Evolutionary conservation across 1,284 basidiomycete species (phyloP), one percentile per base, ranked within the genome.

Genomic region (Sparassis latifolia): DNA sequence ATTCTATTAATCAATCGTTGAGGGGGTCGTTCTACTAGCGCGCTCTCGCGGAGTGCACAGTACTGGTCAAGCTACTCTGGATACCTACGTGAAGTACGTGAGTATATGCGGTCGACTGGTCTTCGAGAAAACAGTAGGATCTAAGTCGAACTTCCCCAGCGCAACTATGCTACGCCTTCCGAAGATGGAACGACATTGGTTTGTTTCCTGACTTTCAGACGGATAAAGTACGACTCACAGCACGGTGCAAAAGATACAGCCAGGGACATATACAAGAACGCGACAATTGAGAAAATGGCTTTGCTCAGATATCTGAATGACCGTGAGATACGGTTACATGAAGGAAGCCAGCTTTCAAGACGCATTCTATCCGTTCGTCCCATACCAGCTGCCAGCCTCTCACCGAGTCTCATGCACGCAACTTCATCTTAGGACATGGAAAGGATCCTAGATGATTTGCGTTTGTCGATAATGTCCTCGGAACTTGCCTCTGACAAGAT

Each of bases 21-120:
- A 7, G 12, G 6, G 35, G 7, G 35, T 12, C 10, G 27, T 31
- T 30, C 30, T 55, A 30, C 20, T 20, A 89, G 86, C 52, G 84
- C 87, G 10, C 66, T 89, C 30, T 81, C 86, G 10, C 72, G 86
- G 48, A 89, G 87, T 61, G 78, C 86, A 5, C 86, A 89, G 59
- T 84, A 82, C 59, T 89, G 87, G 86, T 86, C 87, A 5, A 88
- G 85, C 55, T 89, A 88, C 64, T 89, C 86, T 4, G 86, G 87
- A 0, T 88, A 89, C 65, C 72, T 89, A 47, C 78, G 86, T 46
- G 86, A 89, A 73, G 76, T 86, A 49, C 79, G 86, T 86, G 61
- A 60, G 83, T 70, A 33, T 49, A 44, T 49, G 45, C 33, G 30
- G 20, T 31, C 47, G 3, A 28, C 48, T 51, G 47, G 53, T 51